Conservation (phyloP, 179 eudicot species). For the Carnegiea gigantea region DNA sequence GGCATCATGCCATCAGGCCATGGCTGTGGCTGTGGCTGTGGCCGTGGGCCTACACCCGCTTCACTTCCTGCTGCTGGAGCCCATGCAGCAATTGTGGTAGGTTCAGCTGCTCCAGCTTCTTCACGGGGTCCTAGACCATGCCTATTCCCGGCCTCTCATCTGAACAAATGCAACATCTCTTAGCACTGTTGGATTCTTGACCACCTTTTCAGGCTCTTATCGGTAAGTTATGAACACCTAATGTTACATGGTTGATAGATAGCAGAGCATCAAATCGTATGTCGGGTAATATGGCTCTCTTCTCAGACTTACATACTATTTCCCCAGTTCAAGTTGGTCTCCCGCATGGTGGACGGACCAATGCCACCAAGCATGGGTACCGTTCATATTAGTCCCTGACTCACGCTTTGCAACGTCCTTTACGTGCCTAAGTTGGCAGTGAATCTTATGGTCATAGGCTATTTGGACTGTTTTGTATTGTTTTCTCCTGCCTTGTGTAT, state of each 20-base stretch:
- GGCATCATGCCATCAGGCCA: background rate
- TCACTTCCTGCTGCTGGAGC: background rate
- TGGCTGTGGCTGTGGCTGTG: background rate
- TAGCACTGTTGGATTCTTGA: too few relatives aligned
- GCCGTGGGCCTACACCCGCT: background rate
- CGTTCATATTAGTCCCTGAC: background rate
- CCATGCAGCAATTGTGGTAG: background rate
- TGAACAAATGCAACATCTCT: background rate
- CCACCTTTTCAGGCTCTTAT: too few relatives aligned
- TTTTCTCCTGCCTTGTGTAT: background rate
- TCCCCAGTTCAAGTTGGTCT: background rate
- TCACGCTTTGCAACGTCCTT: background rate
- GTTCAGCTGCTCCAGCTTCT: background rate
- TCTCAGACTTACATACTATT: background rate
- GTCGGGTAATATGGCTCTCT: background rate
- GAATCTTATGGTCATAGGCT: background rate
- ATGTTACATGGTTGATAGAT: background rate
- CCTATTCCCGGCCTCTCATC: background rate
- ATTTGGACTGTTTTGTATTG: background rate
- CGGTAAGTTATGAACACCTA: too few relatives aligned
- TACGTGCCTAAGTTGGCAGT: background rate
- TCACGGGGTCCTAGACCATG: background rate
- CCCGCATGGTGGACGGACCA: background rate
- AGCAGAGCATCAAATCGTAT: background rate
- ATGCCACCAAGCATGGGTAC: background rate